Evolutionary conservation across 768 basidiomycete genomes (phyloP).

Genomic region (Suillus lakei): DNA sequence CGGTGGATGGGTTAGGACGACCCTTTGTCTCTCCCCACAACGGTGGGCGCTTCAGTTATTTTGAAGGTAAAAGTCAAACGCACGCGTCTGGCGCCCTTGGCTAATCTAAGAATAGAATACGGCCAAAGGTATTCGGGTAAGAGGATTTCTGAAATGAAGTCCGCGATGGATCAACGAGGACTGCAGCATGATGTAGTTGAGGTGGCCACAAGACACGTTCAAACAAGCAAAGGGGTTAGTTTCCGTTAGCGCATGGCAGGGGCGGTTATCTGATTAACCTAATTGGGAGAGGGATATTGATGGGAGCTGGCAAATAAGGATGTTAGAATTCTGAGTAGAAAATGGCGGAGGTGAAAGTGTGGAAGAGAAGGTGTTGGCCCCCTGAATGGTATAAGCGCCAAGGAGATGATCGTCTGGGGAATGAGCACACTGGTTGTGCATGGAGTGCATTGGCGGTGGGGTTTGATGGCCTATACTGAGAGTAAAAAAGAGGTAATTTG

Average conservation of each 20-base stretch:
- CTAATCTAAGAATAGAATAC: neutral
- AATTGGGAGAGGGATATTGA: neutral
- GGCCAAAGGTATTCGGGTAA: neutral
- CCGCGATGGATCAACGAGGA: constrained; percentile 3
- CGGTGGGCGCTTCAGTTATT: neutral
- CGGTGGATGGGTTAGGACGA: neutral
- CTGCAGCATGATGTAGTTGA: neutral
- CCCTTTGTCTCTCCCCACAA: neutral
- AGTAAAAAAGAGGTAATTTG: constrained; percentile 1
- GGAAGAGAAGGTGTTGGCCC: neutral
- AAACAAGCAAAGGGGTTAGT: constrained; percentile 1
- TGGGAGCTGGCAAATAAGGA: neutral
- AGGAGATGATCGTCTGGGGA: constrained; percentile 4
- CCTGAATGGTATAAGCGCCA: neutral
- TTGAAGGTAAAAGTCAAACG: neutral
- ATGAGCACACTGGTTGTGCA: neutral
- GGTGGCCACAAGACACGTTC: constrained; percentile 1
- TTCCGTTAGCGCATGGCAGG: neutral
- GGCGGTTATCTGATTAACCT: neutral
- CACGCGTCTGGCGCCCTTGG: neutral
- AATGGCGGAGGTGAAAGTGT: neutral
- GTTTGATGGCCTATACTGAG: neutral
- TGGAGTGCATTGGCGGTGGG: constrained; percentile 8
- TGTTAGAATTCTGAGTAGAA: neutral
- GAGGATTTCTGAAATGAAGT: constrained; percentile 1